Evolutionary conservation across 2,329 filamentous ascomycete species (phyloP).

Genomic region (Aspergillus sojae): DNA sequence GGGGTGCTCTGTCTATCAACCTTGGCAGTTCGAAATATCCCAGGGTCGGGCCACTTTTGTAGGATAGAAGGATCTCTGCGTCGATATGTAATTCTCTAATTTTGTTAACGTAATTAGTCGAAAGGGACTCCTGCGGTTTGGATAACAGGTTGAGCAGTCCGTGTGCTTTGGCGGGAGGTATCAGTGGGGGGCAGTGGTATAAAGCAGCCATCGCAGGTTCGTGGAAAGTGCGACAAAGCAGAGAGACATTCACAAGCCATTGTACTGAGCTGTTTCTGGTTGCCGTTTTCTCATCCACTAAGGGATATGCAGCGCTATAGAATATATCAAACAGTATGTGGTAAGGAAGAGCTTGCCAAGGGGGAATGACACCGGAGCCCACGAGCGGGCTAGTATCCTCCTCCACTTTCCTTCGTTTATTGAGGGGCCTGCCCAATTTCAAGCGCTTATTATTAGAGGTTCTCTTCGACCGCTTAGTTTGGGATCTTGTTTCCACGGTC

Average conservation of each 20-base stretch:
- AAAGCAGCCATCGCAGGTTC: constrained; percentile 75
- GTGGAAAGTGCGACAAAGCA: constrained; percentile 65
- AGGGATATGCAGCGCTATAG: constrained; percentile 63
- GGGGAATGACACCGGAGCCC: constrained; percentile 48
- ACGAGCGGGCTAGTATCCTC: constrained; percentile 18
- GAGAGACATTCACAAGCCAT: constrained; percentile 68
- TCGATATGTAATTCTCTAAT: constrained; percentile 72
- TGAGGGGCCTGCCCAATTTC: constrained; percentile 25
- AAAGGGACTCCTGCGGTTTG: constrained; percentile 52
- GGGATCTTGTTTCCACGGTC: constrained; percentile 21
- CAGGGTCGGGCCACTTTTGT: constrained; percentile 55
- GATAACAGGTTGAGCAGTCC: constrained; percentile 58
- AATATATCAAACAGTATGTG: constrained; percentile 72
- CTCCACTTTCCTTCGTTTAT: constrained; percentile 30
- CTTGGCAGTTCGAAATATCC: constrained; percentile 59
- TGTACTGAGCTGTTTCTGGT: constrained; percentile 30
- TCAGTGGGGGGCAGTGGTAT: constrained; percentile 69
- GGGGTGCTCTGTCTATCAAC: constrained; percentile 66
- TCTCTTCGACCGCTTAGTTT: constrained; percentile 24
- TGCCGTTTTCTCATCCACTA: constrained; percentile 46
- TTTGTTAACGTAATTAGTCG: constrained; percentile 70
- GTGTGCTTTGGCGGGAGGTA: constrained; percentile 53
- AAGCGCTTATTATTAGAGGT: constrained; percentile 16
- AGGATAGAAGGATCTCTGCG: constrained; percentile 59
- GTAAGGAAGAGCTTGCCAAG: constrained; percentile 67